phyloP scores from a whole-genome alignment of 768 basidiomycete genomes.

The Roridomyces roridus region DNA sequence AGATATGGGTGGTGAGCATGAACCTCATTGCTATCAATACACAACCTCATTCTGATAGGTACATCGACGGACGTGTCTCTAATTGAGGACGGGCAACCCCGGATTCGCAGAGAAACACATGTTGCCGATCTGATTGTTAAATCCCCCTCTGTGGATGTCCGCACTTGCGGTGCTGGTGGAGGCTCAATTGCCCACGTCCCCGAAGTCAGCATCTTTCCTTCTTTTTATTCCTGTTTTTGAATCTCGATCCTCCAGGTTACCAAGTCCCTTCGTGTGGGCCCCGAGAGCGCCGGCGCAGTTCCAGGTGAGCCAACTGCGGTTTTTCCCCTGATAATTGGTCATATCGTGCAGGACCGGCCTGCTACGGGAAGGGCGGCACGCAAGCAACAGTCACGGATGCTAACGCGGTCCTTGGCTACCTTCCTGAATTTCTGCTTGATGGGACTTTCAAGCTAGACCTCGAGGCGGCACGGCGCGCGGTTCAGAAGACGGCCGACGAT shows the following conservation, averaged over 20 bases:
- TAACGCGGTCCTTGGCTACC: conserved; percentile 26
- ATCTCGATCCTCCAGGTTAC: conserved; percentile 1
- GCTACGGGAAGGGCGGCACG: conserved; percentile 20
- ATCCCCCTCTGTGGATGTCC: conserved; percentile 20
- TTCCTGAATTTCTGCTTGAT: conserved; percentile 20
- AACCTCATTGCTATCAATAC: background rate
- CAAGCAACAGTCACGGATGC: conserved; percentile 25
- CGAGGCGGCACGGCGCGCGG: conserved; percentile 14
- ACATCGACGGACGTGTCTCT: conserved; percentile 19
- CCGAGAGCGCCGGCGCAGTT: conserved; percentile 24
- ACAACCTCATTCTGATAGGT: too few species aligned
- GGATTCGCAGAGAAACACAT: conserved; percentile 21
- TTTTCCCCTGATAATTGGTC: too few species aligned
- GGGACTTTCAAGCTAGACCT: conserved; percentile 26
- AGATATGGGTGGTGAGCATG: conserved; percentile 15
- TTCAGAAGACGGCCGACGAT: conserved; percentile 22
- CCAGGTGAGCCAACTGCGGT: conserved; percentile 2
- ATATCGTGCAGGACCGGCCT: conserved; percentile 4
- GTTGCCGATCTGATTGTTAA: conserved; percentile 20
- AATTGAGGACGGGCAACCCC: conserved; percentile 13
- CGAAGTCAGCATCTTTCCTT: background rate
- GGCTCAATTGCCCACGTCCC: conserved; percentile 21
- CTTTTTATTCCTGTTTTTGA: background rate
- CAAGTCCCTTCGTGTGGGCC: conserved; percentile 24
- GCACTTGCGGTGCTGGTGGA: conserved; percentile 22